Evolutionary conservation across 2,329 filamentous ascomycete species (phyloP), one percentile per base, ranked within the genome.

Genomic region (Diaporthe capsici): DNA sequence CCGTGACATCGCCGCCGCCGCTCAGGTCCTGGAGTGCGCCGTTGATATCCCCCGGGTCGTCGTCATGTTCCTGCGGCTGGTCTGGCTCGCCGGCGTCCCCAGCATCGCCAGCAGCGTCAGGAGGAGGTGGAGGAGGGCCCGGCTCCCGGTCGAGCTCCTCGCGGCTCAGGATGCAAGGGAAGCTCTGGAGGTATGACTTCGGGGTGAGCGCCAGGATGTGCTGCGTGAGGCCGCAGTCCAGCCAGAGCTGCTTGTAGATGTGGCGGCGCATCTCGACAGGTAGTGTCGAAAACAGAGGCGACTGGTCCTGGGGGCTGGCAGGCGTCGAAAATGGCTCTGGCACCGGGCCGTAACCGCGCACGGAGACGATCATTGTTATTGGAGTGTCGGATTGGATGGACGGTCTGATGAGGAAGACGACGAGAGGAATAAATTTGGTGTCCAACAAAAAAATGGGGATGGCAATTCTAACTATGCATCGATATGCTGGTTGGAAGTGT

Each of bases 201-300:
- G 22, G 15, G 9, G 39, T 20, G 9, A 72, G 25, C 3, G 20
- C 9, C 12, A 67, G 58, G 58, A 75, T 72, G 58, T 75, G 73
- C 39, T 75, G 73, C 17, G 58, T 60, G 7, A 72, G 61, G 12
- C 73, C 73, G 20, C 55, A 55, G 17, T 60, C 73, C 34, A 58
- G 47, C 71, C 76, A 78, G 47, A 77, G 58, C 25, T 78, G 63
- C 31, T 37, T 28, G 63, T 77, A 78, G 49, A 78, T 72, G 8
- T 73, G 68, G 49, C 61, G 68, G 7, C 77, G 76, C 12, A 78
- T 39, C 13, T 78, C 77, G 31, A 70, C 61, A 6, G 77, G 76
- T 4, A 78, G 57, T 6, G 8, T 31, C 15, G 49, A 10, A 72
- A 81, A 80, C 39, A 79, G 71, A 8, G 37, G 31, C 17, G 81